Conservation (phyloP, 306 rosid species). For the Hylodesmum podocarpum region DNA sequence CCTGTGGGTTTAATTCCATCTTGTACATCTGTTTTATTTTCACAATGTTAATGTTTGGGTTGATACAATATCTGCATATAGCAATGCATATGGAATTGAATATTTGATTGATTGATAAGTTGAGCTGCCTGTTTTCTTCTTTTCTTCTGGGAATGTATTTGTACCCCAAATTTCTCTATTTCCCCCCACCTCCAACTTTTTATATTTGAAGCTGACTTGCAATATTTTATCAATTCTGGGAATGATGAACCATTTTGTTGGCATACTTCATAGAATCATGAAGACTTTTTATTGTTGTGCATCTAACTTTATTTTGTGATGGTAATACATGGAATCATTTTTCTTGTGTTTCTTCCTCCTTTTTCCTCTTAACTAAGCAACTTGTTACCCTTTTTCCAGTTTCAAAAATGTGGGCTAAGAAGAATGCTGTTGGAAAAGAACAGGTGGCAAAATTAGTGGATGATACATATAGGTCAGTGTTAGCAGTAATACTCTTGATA, state of each 20-base stretch:
- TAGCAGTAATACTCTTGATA: constrained; percentile 6
- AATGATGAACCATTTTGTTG: neutral
- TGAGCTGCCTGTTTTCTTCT: constrained; percentile 2
- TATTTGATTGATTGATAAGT: neutral
- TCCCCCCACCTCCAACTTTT: neutral
- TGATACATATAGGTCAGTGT: constrained; percentile 86
- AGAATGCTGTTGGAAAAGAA: constrained; percentile 81
- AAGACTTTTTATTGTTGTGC: constrained; percentile 1
- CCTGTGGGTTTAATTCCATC: constrained; percentile 4
- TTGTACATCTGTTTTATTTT: neutral
- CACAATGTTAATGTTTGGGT: neutral
- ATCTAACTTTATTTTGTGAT: constrained; percentile 1
- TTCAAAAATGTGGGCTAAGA: constrained; percentile 72
- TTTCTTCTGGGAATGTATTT: constrained; percentile 3
- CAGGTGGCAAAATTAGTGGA: constrained; percentile 91
- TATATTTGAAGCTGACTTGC: constrained; percentile 8
- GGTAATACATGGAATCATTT: neutral
- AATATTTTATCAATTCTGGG: neutral
- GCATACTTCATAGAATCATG: constrained; percentile 1
- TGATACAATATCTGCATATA: neutral
- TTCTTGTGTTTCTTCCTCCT: constrained; percentile 8
- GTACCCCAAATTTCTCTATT: neutral
- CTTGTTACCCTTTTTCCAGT: constrained; percentile 39
- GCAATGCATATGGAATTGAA: neutral
- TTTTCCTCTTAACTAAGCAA: neutral